phyloP scores from a whole-genome alignment of 23 red algal genomes.

The Gracilaria caudata region DNA sequence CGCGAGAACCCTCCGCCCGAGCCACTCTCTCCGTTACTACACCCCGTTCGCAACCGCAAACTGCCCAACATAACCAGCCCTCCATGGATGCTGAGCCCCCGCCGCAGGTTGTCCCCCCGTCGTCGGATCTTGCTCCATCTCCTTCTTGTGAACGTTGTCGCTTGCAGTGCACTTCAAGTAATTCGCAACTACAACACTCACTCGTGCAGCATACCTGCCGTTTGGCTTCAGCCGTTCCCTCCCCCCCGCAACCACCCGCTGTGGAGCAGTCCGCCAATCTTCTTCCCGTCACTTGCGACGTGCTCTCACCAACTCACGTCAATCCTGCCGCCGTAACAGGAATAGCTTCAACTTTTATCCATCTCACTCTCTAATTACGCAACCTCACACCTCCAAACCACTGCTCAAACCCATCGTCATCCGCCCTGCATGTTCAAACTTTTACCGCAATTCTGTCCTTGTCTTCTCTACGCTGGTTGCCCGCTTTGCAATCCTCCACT shows the following conservation, averaged over 20 bases:
- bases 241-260: background rate
- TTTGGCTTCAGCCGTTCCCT: background rate
- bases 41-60: background rate
- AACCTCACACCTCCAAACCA: background rate
- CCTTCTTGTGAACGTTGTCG: background rate
- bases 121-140: background rate
- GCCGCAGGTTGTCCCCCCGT: conserved; percentile 4
- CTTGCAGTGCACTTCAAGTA: too few relatives aligned
- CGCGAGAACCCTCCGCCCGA: background rate
- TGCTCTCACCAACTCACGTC: background rate
- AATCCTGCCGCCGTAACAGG: conserved; percentile 3
- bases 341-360: conserved; percentile 20
- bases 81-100: conserved; percentile 15
- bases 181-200: too few relatives aligned
- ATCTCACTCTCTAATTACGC: conserved; percentile 26
- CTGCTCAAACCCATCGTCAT: background rate
- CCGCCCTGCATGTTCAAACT: too few relatives aligned
- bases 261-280: background rate
- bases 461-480: background rate
- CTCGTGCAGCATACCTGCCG: background rate
- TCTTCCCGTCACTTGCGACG: background rate
- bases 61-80: background rate
- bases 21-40: background rate
- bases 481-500: background rate
- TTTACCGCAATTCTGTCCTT: background rate